Evolutionary conservation across 305 asterid species (phyloP).

Genomic region (Caryopteris hybrid): DNA sequence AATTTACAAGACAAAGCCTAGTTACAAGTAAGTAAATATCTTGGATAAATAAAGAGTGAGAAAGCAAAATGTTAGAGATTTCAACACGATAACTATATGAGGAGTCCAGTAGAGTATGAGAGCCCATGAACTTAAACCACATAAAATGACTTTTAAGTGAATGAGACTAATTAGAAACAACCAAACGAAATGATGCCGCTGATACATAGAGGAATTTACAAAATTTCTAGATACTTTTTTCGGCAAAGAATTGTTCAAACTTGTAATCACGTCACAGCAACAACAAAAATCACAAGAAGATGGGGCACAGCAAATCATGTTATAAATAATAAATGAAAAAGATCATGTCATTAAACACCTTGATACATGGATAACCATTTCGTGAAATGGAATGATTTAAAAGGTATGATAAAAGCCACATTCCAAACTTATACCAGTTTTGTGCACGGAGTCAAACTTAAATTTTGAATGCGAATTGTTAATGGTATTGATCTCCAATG

Average conservation of each 20-base stretch:
- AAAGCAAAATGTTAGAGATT: background rate
- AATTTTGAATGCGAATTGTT: background rate
- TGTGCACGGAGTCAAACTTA: no score
- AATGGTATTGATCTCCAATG: background rate
- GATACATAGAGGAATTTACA: background rate
- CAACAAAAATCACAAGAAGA: background rate
- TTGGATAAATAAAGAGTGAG: background rate
- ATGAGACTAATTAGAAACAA: background rate
- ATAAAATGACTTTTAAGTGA: background rate
- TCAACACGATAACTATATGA: background rate
- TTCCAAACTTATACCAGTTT: no score
- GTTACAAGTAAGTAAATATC: background rate
- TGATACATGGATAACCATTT: background rate
- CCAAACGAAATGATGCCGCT: background rate
- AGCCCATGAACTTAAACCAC: background rate
- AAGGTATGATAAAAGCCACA: background rate
- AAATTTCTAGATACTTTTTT: background rate
- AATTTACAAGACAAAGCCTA: background rate
- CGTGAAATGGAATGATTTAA: background rate
- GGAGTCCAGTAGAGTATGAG: background rate
- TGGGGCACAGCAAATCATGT: conserved; percentile 5
- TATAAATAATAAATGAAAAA: background rate
- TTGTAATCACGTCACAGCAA: background rate
- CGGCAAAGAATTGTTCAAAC: background rate
- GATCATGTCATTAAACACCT: background rate